Base-by-base conservation (phyloP, 1,139 yeast genomes). In the Saccharomyces hybrid region DNA sequence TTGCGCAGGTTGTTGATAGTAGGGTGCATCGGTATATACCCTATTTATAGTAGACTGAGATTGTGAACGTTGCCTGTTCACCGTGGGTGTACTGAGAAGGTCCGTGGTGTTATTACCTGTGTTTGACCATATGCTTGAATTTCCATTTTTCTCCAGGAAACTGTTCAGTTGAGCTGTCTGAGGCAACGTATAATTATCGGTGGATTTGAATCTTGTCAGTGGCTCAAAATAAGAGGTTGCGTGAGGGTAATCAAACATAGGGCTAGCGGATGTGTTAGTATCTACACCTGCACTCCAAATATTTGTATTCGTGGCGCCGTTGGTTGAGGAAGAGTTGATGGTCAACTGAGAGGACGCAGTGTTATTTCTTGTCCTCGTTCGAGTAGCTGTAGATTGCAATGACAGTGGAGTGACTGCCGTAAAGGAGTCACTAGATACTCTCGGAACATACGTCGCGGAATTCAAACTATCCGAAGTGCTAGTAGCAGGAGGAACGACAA, bases 1-100 rank as follows among this genome's bases (percentile, higher is more conserved):
- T 51, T n/a, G 79, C 76, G 53, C 25, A 5, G 55, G 47, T 23
- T 60, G 62, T 47, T 59, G 63, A 49, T 61, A 60, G 25, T 58
- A 51, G 11, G 62, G 62, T 16, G 63, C 61, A 50, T 62, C 66
- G 8, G 62, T 54, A 49, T 62, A 62, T n/a, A 58, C 60, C 46
- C 63, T 62, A 5, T 65, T 63, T 9, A 62, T 63, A 47, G 62
- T 64, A 0, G 67, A 64, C 31, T 63, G 64, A 5, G 67, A 64
- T 42, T 66, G 44, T 1, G 44, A 38, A 16, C 44, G 44, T n/a
- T 38, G 44, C 4, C 44, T 38, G 11, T 38, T 38, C 3, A 38
- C 44, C 19, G 11, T 38, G 6, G 44, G 44, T 4, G 44, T 38
- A 11, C 11, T 38, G 13, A 38, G 44, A 7, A 9, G 8, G 44